Percentiles rank a stretch among this genome's conserved stretches.
These are phyloP conservation scores for Gossypium schwendimanii DNA, from an alignment of 441 rosid genomes.

Conservation along the genomic window DNA sequence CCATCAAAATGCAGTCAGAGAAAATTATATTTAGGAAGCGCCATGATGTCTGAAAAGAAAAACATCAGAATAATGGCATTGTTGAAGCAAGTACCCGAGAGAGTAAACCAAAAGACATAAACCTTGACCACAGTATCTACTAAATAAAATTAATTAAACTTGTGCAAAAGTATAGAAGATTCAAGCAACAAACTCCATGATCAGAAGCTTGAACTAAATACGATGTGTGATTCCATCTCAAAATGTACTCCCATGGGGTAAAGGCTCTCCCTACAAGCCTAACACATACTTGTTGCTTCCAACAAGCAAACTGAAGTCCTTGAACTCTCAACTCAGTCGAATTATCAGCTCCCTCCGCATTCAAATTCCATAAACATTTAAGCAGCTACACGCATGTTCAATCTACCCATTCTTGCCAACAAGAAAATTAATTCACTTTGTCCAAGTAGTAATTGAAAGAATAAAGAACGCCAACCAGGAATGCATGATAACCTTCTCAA, in stretches of 20 bases:
- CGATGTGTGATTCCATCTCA: not conserved
- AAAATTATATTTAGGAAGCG: not conserved
- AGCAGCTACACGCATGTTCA: not conserved
- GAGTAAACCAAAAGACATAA: not conserved
- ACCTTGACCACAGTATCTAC: not conserved
- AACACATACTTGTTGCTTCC: not conserved
- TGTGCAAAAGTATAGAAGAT: not conserved
- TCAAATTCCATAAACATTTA: not conserved
- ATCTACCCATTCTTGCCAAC: not conserved
- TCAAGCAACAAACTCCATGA: not conserved
- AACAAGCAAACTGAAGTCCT: constrained; percentile 1
- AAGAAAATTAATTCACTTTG: not conserved
- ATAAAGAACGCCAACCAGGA: not conserved
- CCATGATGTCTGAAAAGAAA: not conserved
- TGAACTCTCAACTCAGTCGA: not conserved
- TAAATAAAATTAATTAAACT: not conserved
- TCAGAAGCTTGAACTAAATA: not conserved
- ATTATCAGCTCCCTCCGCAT: not conserved
- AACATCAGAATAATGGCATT: not conserved
- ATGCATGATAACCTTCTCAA: not conserved
- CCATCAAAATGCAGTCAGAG: not conserved
- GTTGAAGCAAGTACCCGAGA: not conserved
- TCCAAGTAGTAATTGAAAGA: not conserved
- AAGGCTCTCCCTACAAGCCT: not conserved
- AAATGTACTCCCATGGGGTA: not conserved